Base-by-base conservation (phyloP, 345 rosid species). In the Lepidium sativum region DNA sequence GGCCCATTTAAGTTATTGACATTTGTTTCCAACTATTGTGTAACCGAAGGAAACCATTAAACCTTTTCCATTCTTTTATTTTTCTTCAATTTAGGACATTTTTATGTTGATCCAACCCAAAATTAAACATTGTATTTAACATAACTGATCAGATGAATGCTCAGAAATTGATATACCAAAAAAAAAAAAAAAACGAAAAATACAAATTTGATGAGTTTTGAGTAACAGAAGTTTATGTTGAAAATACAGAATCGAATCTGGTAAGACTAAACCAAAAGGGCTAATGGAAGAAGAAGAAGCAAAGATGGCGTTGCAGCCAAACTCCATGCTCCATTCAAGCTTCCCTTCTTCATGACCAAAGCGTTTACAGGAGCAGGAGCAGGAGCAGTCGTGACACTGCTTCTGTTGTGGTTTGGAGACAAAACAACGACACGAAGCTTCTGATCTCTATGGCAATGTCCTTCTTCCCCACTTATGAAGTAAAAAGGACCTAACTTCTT, bases 401-500 rank as follows among this genome's bases (percentile, higher is more conserved):
- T 70, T 53, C 6, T 25, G 33, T 63, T 57, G 34, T 72, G 76
- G 25, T 72, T 72, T 16, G 67, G 71, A 50, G 76, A 72, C 67
- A 85, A 53, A 42, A 87, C 91, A 17, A 73, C 81, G 37, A 85
- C 54, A 67, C 71, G 67, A 79, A 87, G 70, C 75, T 63, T 87
- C 81, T 83, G 82, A 9, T 86, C 89, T 42, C 69, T 76, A 9
- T 73, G 76, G 32, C 95, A 87, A 68, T 80, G 83, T 9, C 80
- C 84, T 5, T 71, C 60, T 65, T 70, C 82, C 0, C 95, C 95
- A 57, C 95, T 87, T 59, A 82, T 80, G 79, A 85, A 85, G 74
- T 83, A 85, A 72, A 79, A 85, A 6, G 77, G 64, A 37, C 95
- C 89, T 6, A 86, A 65, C 17, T 78, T 77, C 41, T 83, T 80